Evolutionary conservation across 169 alveolate species (phyloP), one percentile per base, ranked within the genome.

Genomic region (Eimeria sp.): DNA sequence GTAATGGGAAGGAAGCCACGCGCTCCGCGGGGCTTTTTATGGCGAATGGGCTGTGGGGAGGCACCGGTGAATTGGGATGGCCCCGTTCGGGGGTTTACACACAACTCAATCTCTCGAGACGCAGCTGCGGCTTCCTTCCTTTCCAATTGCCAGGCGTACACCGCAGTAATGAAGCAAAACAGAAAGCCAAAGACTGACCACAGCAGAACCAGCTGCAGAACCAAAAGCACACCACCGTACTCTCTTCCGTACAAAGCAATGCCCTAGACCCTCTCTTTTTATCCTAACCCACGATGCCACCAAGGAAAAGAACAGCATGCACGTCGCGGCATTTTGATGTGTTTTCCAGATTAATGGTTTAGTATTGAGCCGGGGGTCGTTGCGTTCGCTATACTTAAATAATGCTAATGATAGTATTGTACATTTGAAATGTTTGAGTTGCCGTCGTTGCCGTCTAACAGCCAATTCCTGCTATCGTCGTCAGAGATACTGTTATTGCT

Each of bases 131-230:
- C 51, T 65, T 49, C 84, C 49, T 45, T 47, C 27, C 72, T 61
- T 72, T 65, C 90, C 90, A 76, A 30, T 3, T 75, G 70, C 47
- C 95, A 89, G 51, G 95, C 89, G 49, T 27, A 91, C 47, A 61
- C 47, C 25, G 91, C 58, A 18, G 91, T 91, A 67, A 78, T n/a
- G 27, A 45, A 40, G 20, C 49, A 84, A 30, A 82, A 82, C 22
- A 91, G 34, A 11, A 91, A 54, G 70, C 95, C 95, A 54, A 91
- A 91, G 54, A 76, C 67, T 14, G 95, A 91, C 95, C 95, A 91
- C 4, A 91, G 80, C n/a, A 91, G 95, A 27, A 91, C 87, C 58
- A 91, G 95, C 95, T 91, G 95, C 63, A 54, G 14, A 47, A 45
- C 16, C 70, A 49, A 0, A 80, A 67, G 34, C 27, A 80, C 40